Percentiles rank a stretch among this genome's conserved stretches.
These are phyloP conservation scores for Zalaria sp. DNA, from an alignment of 2,329 filamentous ascomycete genomes.

Conservation along the genomic window DNA sequence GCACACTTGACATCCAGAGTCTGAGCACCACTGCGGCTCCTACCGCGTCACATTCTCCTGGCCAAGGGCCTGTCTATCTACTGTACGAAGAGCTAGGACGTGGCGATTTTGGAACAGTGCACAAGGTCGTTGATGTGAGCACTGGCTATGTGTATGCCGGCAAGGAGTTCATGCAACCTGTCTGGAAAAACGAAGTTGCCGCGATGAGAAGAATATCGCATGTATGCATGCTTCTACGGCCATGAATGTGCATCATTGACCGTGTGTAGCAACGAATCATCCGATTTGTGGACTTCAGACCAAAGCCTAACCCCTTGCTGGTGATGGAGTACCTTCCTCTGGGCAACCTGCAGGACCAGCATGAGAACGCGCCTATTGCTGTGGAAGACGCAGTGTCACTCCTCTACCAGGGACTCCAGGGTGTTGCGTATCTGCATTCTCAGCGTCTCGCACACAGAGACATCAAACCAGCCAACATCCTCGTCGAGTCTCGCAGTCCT, in stretches of 20 bases:
- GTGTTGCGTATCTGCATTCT: background rate
- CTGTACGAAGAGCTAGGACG: background rate
- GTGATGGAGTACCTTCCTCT: background rate
- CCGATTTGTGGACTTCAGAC: background rate
- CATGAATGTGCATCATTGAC: background rate
- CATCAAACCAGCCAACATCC: background rate
- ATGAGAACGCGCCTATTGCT: background rate
- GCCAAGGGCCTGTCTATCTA: background rate
- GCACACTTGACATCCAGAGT: background rate
- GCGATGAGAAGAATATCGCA: background rate
- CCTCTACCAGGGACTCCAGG: background rate
- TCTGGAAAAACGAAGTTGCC: background rate
- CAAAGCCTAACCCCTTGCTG: background rate
- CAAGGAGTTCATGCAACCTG: background rate
- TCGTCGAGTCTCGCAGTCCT: background rate
- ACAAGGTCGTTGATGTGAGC: background rate
- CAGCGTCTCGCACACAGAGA: background rate
- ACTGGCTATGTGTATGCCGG: background rate
- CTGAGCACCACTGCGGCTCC: background rate
- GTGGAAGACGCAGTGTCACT: background rate
- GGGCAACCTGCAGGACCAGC: background rate
- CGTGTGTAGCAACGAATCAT: background rate
- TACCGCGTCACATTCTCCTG: background rate
- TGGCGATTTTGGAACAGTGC: background rate
- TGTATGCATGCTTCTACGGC: background rate